Percentiles rank a stretch among this genome's conserved stretches.
Conservation (phyloP, 2,329 filamentous ascomycete species). For the Fusarium sambucinum region DNA sequence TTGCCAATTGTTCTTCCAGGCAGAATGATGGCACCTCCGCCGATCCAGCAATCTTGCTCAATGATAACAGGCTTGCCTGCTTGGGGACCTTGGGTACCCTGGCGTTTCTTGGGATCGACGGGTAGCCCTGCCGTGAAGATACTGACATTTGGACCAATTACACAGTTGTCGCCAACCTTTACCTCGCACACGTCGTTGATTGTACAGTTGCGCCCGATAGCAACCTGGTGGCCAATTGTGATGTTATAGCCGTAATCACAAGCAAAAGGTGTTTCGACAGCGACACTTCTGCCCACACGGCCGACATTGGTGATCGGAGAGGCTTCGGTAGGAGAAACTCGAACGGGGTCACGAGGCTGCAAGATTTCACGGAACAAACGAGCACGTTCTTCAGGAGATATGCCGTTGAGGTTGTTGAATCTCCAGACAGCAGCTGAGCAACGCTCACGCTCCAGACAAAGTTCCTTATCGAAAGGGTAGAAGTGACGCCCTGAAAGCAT, state of each 20-base stretch:
- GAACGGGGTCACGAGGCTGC: constrained; percentile 69
- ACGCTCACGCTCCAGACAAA: constrained; percentile 85
- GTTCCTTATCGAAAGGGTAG: constrained; percentile 80
- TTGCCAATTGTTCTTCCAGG: constrained; percentile 84
- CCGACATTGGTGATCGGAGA: constrained; percentile 67
- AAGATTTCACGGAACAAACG: constrained; percentile 79
- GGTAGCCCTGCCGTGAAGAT: constrained; percentile 82
- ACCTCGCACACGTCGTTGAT: constrained; percentile 90
- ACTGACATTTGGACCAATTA: constrained; percentile 86
- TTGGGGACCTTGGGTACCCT: constrained; percentile 79
- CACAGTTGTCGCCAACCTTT: constrained; percentile 80
- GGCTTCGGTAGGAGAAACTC: constrained; percentile 66
- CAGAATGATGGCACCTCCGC: constrained; percentile 80
- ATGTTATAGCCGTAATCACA: constrained; percentile 99
- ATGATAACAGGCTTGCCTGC: constrained; percentile 79
- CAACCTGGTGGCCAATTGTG: constrained; percentile 84
- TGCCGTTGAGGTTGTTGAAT: constrained; percentile 82
- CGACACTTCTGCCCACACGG: constrained; percentile 77
- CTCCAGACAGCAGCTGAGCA: constrained; percentile 85
- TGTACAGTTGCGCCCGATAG: constrained; percentile 84
- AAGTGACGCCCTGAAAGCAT: constrained; percentile 88
- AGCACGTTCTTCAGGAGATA: constrained; percentile 75
- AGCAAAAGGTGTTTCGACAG: constrained; percentile 88
- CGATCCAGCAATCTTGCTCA: constrained; percentile 87
- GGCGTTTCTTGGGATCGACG: constrained; percentile 77